phyloP scores from a whole-genome alignment of 331 rosid species.

The Malus hybrid region DNA sequence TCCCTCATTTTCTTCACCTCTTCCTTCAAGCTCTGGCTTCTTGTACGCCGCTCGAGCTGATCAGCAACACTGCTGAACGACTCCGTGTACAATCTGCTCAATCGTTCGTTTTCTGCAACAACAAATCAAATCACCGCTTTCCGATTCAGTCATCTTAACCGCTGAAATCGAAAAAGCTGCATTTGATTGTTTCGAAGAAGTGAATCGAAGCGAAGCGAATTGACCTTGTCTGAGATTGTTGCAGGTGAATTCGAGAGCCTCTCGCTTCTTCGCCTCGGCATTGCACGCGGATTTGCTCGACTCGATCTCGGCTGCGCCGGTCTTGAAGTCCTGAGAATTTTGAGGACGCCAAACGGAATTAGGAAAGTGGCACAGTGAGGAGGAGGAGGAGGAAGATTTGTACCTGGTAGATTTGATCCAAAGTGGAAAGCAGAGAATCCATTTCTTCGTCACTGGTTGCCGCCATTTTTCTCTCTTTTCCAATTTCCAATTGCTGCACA shows the following conservation, averaged over 20 bases:
- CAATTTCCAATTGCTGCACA: not conserved
- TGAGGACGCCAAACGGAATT: not conserved
- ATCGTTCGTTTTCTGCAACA: slow-evolving; percentile 51
- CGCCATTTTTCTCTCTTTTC: slow-evolving; percentile 37
- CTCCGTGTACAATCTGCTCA: slow-evolving; percentile 41
- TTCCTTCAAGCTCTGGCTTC: slow-evolving; percentile 44
- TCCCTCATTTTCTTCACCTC: slow-evolving; percentile 37
- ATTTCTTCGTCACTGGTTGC: slow-evolving; percentile 53
- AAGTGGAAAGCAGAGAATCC: slow-evolving; percentile 46
- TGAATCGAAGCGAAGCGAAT: not conserved
- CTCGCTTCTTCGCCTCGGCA: slow-evolving; percentile 6
- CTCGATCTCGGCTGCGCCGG: slow-evolving; percentile 6
- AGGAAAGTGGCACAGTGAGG: not conserved
- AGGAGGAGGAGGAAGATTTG: not conserved
- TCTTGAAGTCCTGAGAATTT: slow-evolving; percentile 11
- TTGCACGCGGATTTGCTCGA: not conserved
- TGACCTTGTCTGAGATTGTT: slow-evolving; percentile 41
- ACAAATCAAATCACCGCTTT: not conserved
- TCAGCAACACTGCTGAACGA: slow-evolving; percentile 45
- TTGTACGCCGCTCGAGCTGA: slow-evolving; percentile 55
- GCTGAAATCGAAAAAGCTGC: not conserved
- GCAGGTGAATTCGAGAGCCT: slow-evolving; percentile 44
- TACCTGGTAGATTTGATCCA: slow-evolving; percentile 57
- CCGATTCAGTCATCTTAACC: not conserved
- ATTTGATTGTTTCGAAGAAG: not conserved